Conservation (phyloP, 202 grass and related monocot genomes). For the Alloteropsis angusta region DNA sequence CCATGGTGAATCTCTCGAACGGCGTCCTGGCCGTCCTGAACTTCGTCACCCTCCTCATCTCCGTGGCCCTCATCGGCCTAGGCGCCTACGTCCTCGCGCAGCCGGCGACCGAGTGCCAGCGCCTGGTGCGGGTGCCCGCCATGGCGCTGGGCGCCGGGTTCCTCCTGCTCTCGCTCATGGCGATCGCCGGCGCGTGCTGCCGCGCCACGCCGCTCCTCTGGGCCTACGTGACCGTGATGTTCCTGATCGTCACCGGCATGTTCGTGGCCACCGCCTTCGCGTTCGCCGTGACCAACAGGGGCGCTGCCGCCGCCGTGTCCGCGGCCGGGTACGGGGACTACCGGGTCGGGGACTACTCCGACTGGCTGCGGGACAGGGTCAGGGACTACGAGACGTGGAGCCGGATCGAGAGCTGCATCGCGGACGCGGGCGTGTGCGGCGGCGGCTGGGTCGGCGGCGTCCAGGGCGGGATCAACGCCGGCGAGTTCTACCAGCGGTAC, state of each 20-base stretch:
- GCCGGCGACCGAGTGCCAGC: conserved; percentile 44
- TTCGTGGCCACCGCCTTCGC: conserved; percentile 44
- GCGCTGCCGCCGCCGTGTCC: conserved; percentile 28
- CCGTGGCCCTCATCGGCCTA: conserved; percentile 40
- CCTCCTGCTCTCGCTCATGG: conserved; percentile 53
- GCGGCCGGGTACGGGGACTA: conserved; percentile 61
- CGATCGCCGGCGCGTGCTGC: conserved; percentile 50
- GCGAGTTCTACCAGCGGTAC: conserved; percentile 49
- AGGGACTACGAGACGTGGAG: conserved; percentile 50
- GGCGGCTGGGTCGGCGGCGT: conserved; percentile 21
- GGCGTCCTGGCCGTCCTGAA: conserved; percentile 47
- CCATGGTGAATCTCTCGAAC: conserved; percentile 59
- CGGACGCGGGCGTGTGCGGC: conserved; percentile 48
- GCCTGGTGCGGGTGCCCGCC: conserved; percentile 35
- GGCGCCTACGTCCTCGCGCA: conserved; percentile 40
- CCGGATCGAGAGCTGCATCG: conserved; percentile 57
- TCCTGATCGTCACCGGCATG: conserved; percentile 59
- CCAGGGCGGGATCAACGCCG: conserved; percentile 22
- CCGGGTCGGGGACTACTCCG: conserved; percentile 59
- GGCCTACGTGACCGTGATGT: conserved; percentile 52
- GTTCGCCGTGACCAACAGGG: conserved; percentile 57
- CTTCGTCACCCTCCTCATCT: conserved; percentile 37
- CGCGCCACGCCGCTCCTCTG: conserved; percentile 48
- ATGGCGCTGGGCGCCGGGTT: conserved; percentile 41
- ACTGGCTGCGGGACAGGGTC: conserved; percentile 55